Evolutionary conservation across 108 stramenopile species (phyloP), one percentile per base, ranked within the genome.

Genomic region (Licmophora abbreviata): DNA sequence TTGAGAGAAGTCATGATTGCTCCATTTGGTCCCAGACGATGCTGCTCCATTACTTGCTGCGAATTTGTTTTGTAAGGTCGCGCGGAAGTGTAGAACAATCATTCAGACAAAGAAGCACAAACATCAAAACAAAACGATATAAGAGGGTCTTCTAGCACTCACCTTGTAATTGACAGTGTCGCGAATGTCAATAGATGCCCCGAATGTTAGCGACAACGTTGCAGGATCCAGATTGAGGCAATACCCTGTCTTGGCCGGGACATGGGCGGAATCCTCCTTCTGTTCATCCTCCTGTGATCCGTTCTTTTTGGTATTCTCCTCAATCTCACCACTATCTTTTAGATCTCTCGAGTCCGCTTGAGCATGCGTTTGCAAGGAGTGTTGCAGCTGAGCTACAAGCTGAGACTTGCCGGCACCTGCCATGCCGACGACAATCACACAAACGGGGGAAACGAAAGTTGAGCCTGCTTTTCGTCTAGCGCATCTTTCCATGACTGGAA

Each of bases 141-240:
- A 40, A 40, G 1, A 40, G 9, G 28, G 8, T n/a, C n/a, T n/a
- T n/a, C n/a, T n/a, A n/a, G n/a, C 28, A 45, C 12, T 7, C 23
- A 42, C 54, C 34, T 97, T 85, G 81, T 99, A 98, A 58, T 98
- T 83, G 24, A 99, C 93, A 0, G 95, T 98, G 53, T 99, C 99
- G 2, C 99, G 84, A 61, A 99, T 99, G 67, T 99, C 99, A 52
- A 99, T 99, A 53, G 89, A 88, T 14, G 93, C 88, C 4, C 66
- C 71, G 62, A 90, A 98, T 14, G 99, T 95, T 0, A 97, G 65
- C 52, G 75, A 63, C 67, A 79, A 70, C 0, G 94, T 93, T 23
- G 97, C 99, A 15, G 99, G 99, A 66, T 98, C 99, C 49, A 97
- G 76, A 77, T 99, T 99, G 47, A 99, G 76, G 54, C 74, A 75